Evolutionary conservation across 2,329 filamentous ascomycete genomes (phyloP).

Genomic region (Emergomyces orientalis): DNA sequence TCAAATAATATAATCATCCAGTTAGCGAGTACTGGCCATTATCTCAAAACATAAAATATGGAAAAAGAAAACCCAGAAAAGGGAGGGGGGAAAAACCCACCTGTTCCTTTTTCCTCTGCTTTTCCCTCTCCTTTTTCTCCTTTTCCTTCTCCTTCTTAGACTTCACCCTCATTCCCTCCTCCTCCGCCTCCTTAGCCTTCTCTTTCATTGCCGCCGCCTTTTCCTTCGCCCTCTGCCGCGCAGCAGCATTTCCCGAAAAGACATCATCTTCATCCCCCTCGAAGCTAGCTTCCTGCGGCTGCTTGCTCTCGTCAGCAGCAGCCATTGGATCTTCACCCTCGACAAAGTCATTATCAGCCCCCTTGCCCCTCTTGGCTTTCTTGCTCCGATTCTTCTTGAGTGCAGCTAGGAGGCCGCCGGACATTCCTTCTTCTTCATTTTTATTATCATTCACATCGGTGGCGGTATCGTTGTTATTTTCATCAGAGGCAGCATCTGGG

Average conservation of each 20-base stretch:
- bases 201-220: slow-evolving; percentile 44
- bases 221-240: slow-evolving; percentile 50
- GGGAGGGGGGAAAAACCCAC: slow-evolving; percentile 40
- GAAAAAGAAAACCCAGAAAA: not conserved
- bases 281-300: slow-evolving; percentile 68
- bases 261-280: slow-evolving; percentile 83
- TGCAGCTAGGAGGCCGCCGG: slow-evolving; percentile 66
- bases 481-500: slow-evolving; percentile 35
- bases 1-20: slow-evolving; percentile 6
- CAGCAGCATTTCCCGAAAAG: slow-evolving; percentile 59
- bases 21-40: slow-evolving; percentile 5
- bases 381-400: slow-evolving; percentile 75
- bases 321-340: slow-evolving; percentile 53
- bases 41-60: not conserved
- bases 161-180: slow-evolving; percentile 59
- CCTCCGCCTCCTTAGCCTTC: slow-evolving; percentile 46
- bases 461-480: slow-evolving; percentile 30
- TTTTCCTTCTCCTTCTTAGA: slow-evolving; percentile 99
- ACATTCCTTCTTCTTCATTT: slow-evolving; percentile 44
- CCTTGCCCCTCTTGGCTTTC: slow-evolving; percentile 82
- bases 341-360: slow-evolving; percentile 61
- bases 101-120: slow-evolving; percentile 97
- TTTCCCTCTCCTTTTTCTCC: slow-evolving; percentile 95
- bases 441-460: slow-evolving; percentile 27
- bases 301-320: slow-evolving; percentile 49